phyloP scores from a whole-genome alignment of 83 land plant species.

The Larix sibirica region DNA sequence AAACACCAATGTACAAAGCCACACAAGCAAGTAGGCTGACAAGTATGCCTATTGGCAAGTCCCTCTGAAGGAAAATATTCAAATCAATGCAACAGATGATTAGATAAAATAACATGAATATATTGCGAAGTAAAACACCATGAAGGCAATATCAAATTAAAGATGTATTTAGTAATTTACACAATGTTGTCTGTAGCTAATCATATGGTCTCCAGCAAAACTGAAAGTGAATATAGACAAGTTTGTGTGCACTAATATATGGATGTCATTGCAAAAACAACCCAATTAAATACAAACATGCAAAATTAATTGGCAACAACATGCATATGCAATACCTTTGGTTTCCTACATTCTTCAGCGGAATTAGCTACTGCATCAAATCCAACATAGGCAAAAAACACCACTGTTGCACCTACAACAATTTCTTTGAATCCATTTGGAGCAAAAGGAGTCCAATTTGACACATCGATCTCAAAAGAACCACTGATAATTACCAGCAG shows the following conservation, averaged over 20 bases:
- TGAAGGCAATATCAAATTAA: background rate
- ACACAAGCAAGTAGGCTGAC: slow-evolving; percentile 82
- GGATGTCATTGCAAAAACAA: background rate
- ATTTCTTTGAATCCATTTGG: slow-evolving; percentile 85
- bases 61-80: slow-evolving; percentile 66
- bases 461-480: slow-evolving; percentile 78
- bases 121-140: background rate
- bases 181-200: background rate
- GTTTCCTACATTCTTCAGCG: slow-evolving; percentile 94
- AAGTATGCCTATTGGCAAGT: slow-evolving; percentile 91
- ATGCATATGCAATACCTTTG: slow-evolving; percentile 58
- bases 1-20: slow-evolving; percentile 80
- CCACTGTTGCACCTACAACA: slow-evolving; percentile 91
- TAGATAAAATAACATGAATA: background rate
- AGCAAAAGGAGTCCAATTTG: slow-evolving; percentile 96
- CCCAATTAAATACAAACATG: background rate
- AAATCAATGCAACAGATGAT: background rate
- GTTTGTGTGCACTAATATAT: background rate
- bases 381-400: slow-evolving; percentile 96
- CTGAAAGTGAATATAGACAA: background rate
- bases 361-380: slow-evolving; percentile 99
- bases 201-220: background rate
- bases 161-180: background rate
- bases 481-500: slow-evolving; percentile 76
- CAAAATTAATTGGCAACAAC: background rate